Evolutionary conservation across 257 asterid species (phyloP).

Genomic region (Petunia axillaris): DNA sequence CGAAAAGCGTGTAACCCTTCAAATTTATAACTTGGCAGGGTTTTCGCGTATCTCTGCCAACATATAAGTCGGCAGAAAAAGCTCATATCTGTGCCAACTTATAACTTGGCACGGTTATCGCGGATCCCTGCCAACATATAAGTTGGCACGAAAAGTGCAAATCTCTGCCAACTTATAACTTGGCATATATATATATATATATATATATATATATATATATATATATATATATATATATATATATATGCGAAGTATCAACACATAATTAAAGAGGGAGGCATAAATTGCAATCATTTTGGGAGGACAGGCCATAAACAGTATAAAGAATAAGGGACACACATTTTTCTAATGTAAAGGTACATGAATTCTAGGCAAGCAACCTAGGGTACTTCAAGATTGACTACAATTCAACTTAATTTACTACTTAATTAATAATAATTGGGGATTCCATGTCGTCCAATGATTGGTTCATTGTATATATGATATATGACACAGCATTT

Average conservation of each 20-base stretch:
- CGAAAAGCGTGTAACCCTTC: too few species aligned
- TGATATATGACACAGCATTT: conserved; percentile 12
- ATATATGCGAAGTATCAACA: background rate
- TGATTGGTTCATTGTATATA: conserved; percentile 22
- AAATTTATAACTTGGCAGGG: too few species aligned
- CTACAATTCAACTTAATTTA: conserved; percentile 17
- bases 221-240: too few species aligned
- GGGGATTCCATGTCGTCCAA: conserved; percentile 1
- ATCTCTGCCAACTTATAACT: too few species aligned
- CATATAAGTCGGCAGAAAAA: too few species aligned
- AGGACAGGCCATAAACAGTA: background rate
- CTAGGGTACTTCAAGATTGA: background rate
- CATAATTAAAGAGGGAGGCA: background rate
- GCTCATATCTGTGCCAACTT: too few species aligned
- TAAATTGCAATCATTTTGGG: background rate
- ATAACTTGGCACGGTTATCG: too few species aligned
- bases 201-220: too few species aligned
- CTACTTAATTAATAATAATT: background rate
- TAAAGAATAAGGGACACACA: background rate
- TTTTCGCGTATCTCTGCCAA: too few species aligned
- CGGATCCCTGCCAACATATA: too few species aligned
- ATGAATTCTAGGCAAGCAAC: conserved; percentile 5
- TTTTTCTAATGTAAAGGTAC: conserved; percentile 9
- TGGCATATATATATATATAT: too few species aligned
- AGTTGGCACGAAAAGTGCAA: too few species aligned